Percentiles rank a stretch among this genome's conserved stretches.
Conservation (phyloP, 345 rosid genomes). For the Linum tenue region DNA sequence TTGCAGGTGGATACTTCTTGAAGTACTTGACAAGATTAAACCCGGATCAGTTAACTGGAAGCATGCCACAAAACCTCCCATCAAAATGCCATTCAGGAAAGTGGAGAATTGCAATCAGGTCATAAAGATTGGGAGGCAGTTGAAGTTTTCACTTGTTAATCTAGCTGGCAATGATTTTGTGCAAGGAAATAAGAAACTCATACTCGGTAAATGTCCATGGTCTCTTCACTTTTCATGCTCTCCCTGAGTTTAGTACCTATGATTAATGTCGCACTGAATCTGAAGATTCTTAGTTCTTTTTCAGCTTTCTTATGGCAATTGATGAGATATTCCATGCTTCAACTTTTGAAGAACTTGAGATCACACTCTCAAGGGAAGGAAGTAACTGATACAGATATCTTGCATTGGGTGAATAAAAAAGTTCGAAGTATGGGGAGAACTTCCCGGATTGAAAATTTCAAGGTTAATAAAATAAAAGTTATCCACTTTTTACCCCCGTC, state of each 20-base stretch:
- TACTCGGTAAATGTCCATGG: constrained; percentile 46
- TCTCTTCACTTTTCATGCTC: background rate
- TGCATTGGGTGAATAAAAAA: constrained; percentile 70
- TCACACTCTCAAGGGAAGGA: constrained; percentile 69
- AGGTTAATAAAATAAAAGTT: constrained; percentile 35
- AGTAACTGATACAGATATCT: constrained; percentile 64
- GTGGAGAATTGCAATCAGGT: constrained; percentile 97
- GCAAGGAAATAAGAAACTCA: constrained; percentile 92
- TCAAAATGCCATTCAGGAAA: constrained; percentile 91
- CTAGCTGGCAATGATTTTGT: constrained; percentile 88
- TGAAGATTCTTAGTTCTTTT: constrained; percentile 15
- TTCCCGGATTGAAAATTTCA: constrained; percentile 60
- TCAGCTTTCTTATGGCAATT: constrained; percentile 89
- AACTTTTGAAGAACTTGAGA: constrained; percentile 75
- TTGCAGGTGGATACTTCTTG: constrained; percentile 78
- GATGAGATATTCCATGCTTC: constrained; percentile 88
- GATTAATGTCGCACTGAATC: background rate
- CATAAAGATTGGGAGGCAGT: constrained; percentile 58
- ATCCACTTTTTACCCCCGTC: background rate
- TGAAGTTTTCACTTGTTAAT: constrained; percentile 77
- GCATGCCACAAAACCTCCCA: constrained; percentile 85
- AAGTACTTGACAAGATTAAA: constrained; percentile 79
- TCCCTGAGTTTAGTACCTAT: background rate
- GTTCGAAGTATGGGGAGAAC: constrained; percentile 53
- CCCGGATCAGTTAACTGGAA: constrained; percentile 90